phyloP scores from a whole-genome alignment of 1,284 basidiomycete genomes.

The Mycena citricolor region DNA sequence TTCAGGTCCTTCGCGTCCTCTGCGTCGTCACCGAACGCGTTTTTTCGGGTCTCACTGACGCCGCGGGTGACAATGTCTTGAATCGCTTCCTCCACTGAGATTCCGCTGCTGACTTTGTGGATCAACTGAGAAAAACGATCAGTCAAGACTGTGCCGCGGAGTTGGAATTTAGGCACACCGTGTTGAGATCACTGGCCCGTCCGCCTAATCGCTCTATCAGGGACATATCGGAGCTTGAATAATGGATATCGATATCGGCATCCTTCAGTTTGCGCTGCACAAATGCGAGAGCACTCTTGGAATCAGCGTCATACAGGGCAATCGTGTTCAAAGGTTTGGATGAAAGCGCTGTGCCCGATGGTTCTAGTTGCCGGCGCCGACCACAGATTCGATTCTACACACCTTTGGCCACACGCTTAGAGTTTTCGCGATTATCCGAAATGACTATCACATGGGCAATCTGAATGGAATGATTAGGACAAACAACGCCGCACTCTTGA shows the following conservation, averaged over 20 bases:
- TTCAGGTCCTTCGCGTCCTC: conserved; percentile 82
- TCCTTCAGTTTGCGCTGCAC: conserved; percentile 80
- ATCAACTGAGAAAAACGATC: conserved; percentile 57
- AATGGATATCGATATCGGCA: conserved; percentile 48
- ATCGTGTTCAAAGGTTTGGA: conserved; percentile 83
- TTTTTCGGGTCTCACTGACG: conserved; percentile 85
- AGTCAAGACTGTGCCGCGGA: neutral
- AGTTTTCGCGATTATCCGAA: conserved; percentile 87
- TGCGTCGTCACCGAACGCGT: conserved; percentile 88
- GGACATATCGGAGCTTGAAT: conserved; percentile 52
- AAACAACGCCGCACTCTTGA: neutral
- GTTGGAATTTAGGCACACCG: conserved; percentile 46
- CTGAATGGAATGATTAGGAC: conserved; percentile 28
- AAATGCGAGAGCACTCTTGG: conserved; percentile 75
- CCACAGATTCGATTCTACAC: conserved; percentile 1
- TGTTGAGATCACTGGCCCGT: conserved; percentile 83
- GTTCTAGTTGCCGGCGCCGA: conserved; percentile 3
- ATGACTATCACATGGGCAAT: conserved; percentile 92
- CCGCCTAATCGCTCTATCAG: conserved; percentile 80
- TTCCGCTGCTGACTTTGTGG: conserved; percentile 81
- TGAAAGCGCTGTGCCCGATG: conserved; percentile 73
- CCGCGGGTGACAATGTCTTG: conserved; percentile 84
- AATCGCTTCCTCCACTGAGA: conserved; percentile 76
- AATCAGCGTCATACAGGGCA: conserved; percentile 83
- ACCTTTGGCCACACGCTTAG: conserved; percentile 83